Evolutionary conservation across 257 asterid genomes (phyloP).

Genomic region (Euphrasia confusa): DNA sequence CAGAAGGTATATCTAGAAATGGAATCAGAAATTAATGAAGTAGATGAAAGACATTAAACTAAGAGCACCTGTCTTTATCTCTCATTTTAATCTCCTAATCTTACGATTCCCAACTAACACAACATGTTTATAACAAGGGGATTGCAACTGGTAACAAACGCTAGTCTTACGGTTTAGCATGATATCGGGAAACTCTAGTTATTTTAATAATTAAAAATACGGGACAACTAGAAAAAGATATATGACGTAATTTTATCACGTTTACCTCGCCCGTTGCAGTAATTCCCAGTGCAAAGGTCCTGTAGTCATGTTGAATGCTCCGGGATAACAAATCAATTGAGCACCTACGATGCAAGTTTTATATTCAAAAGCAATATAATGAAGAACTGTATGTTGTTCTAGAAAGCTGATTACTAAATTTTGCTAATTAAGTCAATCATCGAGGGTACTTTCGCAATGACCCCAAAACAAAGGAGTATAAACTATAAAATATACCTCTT

Average conservation of each 20-base stretch:
- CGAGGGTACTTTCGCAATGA: background rate
- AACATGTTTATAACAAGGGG: no score
- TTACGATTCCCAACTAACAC: no score
- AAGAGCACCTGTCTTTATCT: background rate
- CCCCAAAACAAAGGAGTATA: conserved; percentile 4
- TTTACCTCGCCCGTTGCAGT: conserved; percentile 81
- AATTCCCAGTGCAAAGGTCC: conserved; percentile 99
- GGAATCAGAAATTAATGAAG: conserved; percentile 12
- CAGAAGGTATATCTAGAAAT: conserved; percentile 19
- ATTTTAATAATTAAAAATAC: no score
- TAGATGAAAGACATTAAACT: conserved; percentile 1
- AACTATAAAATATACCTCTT: conserved; percentile 60
- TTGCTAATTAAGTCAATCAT: no score
- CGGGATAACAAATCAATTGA: conserved; percentile 92
- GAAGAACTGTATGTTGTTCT: background rate
- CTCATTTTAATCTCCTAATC: background rate
- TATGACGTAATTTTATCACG: conserved; percentile 8
- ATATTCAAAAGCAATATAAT: conserved; percentile 15
- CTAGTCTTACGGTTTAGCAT: no score
- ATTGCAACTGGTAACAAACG: no score
- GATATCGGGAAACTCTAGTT: no score
- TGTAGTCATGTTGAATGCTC: conserved; percentile 94
- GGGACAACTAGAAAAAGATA: no score
- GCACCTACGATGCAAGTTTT: conserved; percentile 47
- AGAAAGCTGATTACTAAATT: no score